Conservation (phyloP, 1,139 yeast genomes). For the Candida sojae region DNA sequence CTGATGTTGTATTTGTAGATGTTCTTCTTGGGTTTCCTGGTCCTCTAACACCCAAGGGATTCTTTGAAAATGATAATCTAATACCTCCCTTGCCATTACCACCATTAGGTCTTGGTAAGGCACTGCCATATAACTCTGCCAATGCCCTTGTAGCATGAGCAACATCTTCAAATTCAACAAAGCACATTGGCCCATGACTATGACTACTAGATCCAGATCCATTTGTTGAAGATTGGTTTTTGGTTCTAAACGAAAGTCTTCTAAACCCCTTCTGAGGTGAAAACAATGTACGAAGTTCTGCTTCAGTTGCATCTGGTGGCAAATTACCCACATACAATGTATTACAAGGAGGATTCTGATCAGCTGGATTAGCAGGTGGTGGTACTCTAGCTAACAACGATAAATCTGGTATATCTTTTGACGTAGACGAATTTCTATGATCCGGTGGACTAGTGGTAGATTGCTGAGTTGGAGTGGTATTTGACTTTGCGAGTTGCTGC, state of each 20-base stretch:
- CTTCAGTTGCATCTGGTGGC: constrained; percentile 96
- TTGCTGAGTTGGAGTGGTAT: constrained; percentile 17
- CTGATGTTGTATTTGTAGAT: constrained; percentile 33
- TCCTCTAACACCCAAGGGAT: constrained; percentile 95
- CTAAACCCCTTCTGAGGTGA: constrained; percentile 91
- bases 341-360: constrained; percentile 98
- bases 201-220: constrained; percentile 23
- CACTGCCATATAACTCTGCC: constrained; percentile 89
- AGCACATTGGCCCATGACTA: constrained; percentile 96
- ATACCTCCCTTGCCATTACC: constrained; percentile 87
- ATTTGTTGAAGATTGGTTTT: constrained; percentile 43
- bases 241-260: constrained; percentile 84
- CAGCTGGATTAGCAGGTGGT: constrained; percentile 98
- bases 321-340: constrained; percentile 94
- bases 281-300: constrained; percentile 84
- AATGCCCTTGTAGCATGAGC: constrained; percentile 90
- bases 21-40: constrained; percentile 51
- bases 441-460: constrained; percentile 13
- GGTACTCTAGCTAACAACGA: constrained; percentile 77
- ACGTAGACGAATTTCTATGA: constrained; percentile 13
- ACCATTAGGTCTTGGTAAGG: constrained; percentile 65
- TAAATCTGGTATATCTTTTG: constrained; percentile 63
- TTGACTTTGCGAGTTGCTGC: constrained; percentile 10
- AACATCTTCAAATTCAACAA: constrained; percentile 97
- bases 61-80: constrained; percentile 88